Evolutionary conservation across 495 filamentous ascomycete genomes (phyloP).

Genomic region (Neurospora africana): DNA sequence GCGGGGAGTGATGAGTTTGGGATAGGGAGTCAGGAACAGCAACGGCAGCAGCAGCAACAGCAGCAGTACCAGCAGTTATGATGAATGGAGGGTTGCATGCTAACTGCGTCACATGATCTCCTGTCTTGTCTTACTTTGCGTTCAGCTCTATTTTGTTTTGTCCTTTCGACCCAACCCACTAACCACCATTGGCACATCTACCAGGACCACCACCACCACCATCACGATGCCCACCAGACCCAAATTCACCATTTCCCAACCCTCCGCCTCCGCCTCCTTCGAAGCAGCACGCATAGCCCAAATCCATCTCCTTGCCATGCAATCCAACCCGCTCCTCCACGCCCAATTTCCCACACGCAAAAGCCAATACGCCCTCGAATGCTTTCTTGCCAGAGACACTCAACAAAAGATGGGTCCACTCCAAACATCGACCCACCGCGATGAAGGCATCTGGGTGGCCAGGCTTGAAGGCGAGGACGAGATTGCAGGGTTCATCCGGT

Average conservation of each 20-base stretch:
- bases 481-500: slow-evolving; percentile 31
- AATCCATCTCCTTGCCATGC: slow-evolving; percentile 35
- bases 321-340: slow-evolving; percentile 28
- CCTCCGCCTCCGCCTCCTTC: not conserved
- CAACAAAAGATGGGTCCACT: not conserved
- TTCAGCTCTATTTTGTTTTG: not conserved
- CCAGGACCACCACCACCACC: not conserved
- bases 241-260: slow-evolving; percentile 6
- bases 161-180: not conserved
- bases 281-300: slow-evolving; percentile 32
- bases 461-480: slow-evolving; percentile 11
- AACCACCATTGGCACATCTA: not conserved
- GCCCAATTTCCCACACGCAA: slow-evolving; percentile 31
- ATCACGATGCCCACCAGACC: not conserved
- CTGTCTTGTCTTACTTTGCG: not conserved
- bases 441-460: not conserved
- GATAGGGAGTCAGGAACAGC: not conserved
- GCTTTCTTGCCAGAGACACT: slow-evolving; percentile 17
- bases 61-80: not conserved
- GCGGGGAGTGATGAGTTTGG: not conserved
- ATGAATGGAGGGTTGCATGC: not conserved
- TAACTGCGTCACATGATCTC: slow-evolving; percentile 14
- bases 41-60: not conserved
- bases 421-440: not conserved
- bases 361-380: slow-evolving; percentile 13